phyloP scores from a whole-genome alignment of 2,329 filamentous ascomycete genomes.

The Stagonosporopsis tanaceti region DNA sequence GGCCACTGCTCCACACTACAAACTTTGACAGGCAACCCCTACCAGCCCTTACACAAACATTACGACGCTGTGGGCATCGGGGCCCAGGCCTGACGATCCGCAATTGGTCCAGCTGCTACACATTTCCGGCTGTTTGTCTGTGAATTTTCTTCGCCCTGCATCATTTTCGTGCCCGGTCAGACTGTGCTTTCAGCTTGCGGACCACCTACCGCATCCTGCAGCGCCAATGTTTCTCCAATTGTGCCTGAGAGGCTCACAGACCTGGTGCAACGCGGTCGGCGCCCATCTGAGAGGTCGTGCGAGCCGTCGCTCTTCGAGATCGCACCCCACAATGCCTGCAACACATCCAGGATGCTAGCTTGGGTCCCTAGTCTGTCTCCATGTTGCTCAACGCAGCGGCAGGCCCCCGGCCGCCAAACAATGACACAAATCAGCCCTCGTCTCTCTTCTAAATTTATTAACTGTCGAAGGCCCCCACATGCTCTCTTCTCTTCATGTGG shows the following conservation, averaged over 20 bases:
- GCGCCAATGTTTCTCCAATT: constrained; percentile 36
- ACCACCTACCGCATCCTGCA: constrained; percentile 35
- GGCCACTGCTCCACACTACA: constrained; percentile 34
- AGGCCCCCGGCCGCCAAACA: constrained; percentile 43
- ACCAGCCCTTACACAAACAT: constrained; percentile 24
- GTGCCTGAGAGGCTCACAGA: constrained; percentile 25
- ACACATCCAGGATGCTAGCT: constrained; percentile 39
- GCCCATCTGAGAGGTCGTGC: constrained; percentile 37
- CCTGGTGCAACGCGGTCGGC: constrained; percentile 32
- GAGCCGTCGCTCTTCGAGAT: constrained; percentile 34
- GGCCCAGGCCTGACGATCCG: constrained; percentile 22
- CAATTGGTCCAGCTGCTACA: constrained; percentile 31
- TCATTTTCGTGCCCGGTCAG: constrained; percentile 25
- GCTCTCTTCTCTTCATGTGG: constrained; percentile 27
- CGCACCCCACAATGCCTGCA: constrained; percentile 39
- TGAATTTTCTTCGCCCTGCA: constrained; percentile 26
- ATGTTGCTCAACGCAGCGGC: constrained; percentile 44
- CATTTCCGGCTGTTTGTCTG: constrained; percentile 12
- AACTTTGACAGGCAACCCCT: constrained; percentile 40
- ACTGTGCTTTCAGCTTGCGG: constrained; percentile 24
- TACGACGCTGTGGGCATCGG: constrained; percentile 26
- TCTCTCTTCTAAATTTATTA: constrained; percentile 45
- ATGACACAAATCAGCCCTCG: constrained; percentile 41
- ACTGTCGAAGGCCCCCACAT: constrained; percentile 42
- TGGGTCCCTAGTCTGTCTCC: constrained; percentile 39